Base-by-base conservation (phyloP, 2,329 filamentous ascomycete genomes). In the Elsinoe ampelina region DNA sequence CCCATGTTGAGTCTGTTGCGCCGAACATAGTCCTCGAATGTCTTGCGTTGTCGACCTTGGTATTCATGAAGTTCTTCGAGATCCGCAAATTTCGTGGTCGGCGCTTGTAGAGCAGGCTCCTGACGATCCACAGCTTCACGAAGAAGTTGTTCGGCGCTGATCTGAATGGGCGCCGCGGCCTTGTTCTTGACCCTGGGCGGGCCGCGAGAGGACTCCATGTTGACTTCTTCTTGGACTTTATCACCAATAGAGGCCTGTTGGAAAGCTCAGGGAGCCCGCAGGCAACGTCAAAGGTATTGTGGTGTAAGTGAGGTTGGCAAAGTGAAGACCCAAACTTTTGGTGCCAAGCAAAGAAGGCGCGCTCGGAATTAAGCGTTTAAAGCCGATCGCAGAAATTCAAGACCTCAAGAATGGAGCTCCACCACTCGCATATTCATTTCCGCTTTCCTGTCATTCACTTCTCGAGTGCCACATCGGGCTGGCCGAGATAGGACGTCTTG, bases 171-270 rank as follows among this genome's bases (percentile, higher is more conserved):
- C 75, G 92, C 92, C 1, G 93, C 81, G 63, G 88, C 89, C 86
- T 98, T 98, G 79, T 98, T 97, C 74, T 97, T 97, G 78, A 98
- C 93, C 81, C 90, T 80, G 11, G 93, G 92, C 58, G 93, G 92
- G 65, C 92, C 93, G 62, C 92, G 86, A 63, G 87, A 85, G 58
- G 86, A 83, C 78, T 97, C 92, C 91, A 97, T 96, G 62, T 61
- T 81, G 71, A 64, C 58, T 39, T 55, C 58, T 2, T n/a, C 12
- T 10, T 22, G 12, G 12, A 2, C 10, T 45, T 8, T 34, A 17
- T 13, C 13, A 19, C 41, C 10, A 22, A 30, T 2, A 45, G 11
- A n/a, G 26, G 41, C 5, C 20, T 45, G 10, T 30, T 30, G 10
- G 19, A 22, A 20, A 10, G 11, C n/a, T 11, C 3, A 11, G 12